phyloP scores from a whole-genome alignment of 2,329 filamentous ascomycete species.

The Sclerotinia borealis region DNA sequence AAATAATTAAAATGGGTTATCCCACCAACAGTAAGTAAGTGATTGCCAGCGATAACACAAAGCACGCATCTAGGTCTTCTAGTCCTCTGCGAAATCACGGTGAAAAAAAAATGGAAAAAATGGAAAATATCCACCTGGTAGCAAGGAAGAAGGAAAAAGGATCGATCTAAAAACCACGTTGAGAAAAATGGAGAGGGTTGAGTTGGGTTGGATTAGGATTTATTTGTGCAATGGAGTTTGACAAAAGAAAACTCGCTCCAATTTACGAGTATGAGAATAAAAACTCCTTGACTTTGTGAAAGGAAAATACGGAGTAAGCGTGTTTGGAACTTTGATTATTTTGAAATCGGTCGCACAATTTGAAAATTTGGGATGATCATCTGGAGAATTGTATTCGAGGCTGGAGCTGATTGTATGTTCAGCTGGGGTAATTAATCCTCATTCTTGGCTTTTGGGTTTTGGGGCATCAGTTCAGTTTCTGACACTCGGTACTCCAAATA shows the following conservation, averaged over 20 bases:
- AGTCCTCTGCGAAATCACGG: neutral
- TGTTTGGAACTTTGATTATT: neutral
- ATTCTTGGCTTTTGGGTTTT: no score
- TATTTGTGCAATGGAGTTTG: neutral
- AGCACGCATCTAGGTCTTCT: neutral
- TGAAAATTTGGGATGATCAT: slow-evolving; percentile 9
- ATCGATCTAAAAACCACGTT: neutral
- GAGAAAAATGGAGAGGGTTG: slow-evolving; percentile 1
- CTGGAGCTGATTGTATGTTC: slow-evolving; percentile 1
- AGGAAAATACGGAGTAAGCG: no score
- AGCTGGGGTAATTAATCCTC: neutral
- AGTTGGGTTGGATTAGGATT: no score
- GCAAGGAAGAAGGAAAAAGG: neutral
- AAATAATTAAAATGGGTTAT: neutral
- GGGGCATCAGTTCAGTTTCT: neutral
- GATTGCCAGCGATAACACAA: neutral
- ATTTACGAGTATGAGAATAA: neutral
- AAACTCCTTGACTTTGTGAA: no score
- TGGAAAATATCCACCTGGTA: neutral
- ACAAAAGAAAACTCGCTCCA: neutral
- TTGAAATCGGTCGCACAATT: no score
- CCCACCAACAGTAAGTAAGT: neutral
- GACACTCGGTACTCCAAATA: neutral
- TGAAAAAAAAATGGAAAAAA: no score
- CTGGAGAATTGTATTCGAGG: slow-evolving; percentile 10